Evolutionary conservation across 148 eudicot species (phyloP).

Genomic region (Bassia scoparia): DNA sequence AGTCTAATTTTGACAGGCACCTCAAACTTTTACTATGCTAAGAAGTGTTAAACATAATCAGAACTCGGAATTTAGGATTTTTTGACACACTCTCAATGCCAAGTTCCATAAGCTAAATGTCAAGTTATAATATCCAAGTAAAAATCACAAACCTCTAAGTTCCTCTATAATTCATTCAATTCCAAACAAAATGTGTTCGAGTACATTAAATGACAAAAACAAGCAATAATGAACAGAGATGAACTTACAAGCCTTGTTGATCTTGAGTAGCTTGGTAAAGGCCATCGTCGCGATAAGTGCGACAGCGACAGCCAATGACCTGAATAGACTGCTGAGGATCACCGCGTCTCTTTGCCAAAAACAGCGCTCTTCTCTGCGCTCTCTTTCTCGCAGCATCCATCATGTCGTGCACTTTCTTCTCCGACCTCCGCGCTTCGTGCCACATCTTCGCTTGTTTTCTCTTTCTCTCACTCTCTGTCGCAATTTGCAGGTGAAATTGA

Average conservation of each 20-base stretch:
- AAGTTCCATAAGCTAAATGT: not conserved
- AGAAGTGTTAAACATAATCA: too few species aligned
- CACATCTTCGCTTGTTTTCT: constrained; percentile 50
- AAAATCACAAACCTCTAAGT: not conserved
- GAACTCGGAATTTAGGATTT: too few species aligned
- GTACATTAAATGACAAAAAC: too few species aligned
- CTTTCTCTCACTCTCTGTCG: not conserved
- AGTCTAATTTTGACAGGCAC: too few species aligned
- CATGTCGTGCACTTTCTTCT: constrained; percentile 95
- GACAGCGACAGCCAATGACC: constrained; percentile 37
- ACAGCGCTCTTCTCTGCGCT: constrained; percentile 84
- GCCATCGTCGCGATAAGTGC: constrained; percentile 43
- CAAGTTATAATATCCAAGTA: not conserved
- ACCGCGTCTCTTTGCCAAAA: constrained; percentile 86
- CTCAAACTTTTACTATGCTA: too few species aligned
- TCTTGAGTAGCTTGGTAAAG: constrained; percentile 71
- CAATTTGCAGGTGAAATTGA: not conserved
- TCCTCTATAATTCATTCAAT: not conserved
- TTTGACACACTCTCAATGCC: too few species aligned
- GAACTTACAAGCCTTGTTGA: constrained; percentile 75
- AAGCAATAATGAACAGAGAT: not conserved
- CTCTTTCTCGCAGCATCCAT: constrained; percentile 96
- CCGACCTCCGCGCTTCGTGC: constrained; percentile 98
- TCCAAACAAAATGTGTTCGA: not conserved
- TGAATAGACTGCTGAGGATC: constrained; percentile 78